Conservation (phyloP, 176 grass and related monocot genomes). For the Ensete ventricosum region DNA sequence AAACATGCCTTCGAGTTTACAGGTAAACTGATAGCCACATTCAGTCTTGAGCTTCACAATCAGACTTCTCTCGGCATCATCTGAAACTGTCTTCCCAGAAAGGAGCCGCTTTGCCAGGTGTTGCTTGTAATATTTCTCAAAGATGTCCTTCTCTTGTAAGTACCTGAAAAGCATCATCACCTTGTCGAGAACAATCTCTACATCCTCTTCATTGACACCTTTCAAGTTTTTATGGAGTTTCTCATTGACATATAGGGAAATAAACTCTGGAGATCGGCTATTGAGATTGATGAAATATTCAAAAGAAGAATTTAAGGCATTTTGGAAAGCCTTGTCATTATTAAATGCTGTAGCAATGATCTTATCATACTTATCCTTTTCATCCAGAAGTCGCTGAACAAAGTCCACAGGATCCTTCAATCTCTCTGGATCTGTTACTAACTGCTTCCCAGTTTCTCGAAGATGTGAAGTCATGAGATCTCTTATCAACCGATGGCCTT, state of each 20-base stretch:
- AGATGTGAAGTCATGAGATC: constrained; percentile 6
- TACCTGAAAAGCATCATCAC: constrained; percentile 81
- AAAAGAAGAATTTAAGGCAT: constrained; percentile 16
- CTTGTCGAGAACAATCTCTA: constrained; percentile 22
- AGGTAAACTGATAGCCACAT: constrained; percentile 58
- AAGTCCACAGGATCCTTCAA: constrained; percentile 1
- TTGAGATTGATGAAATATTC: constrained; percentile 95
- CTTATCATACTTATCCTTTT: constrained; percentile 40
- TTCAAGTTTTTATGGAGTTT: constrained; percentile 81
- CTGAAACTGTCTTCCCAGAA: too few relatives aligned
- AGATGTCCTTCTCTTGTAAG: constrained; percentile 93
- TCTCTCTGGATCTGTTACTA: constrained; percentile 4
- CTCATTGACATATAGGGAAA: constrained; percentile 84
- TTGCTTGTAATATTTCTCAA: constrained; percentile 39
- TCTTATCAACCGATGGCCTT: constrained; percentile 58
- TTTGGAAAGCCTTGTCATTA: constrained; percentile 76
- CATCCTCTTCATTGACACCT: constrained; percentile 79
- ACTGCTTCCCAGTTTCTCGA: constrained; percentile 5
- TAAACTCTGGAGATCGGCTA: constrained; percentile 84
- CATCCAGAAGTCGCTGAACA: constrained; percentile 29
- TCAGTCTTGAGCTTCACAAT: too few relatives aligned
- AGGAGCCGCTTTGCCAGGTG: too few relatives aligned
- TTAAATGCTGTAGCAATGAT: constrained; percentile 77
- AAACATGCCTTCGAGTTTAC: constrained; percentile 91
- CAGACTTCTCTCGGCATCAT: too few relatives aligned